Base-by-base conservation (phyloP, 768 basidiomycete genomes). In the Russula virescens region DNA sequence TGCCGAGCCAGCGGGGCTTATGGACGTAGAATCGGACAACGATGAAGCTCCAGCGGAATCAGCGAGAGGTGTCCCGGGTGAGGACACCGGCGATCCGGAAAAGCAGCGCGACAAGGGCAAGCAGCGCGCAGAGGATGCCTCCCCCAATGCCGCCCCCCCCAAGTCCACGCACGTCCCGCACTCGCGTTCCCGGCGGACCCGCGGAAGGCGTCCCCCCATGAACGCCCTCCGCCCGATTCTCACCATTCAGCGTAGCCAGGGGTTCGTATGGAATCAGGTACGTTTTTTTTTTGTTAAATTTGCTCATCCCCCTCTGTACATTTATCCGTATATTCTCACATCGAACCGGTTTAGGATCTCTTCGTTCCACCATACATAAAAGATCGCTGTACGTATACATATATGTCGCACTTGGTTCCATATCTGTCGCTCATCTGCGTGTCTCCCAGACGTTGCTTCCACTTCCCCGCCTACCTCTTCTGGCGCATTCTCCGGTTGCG, bases 201-300 rank as follows among this genome's bases (percentile, higher is more conserved):
- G 65, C n/a, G 84, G 83, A 73, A 80, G 78, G 63, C 81, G 81
- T 45, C 77, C 79, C 62, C 77, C 81, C 4, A 78, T 82, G 19
- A 83, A 81, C 68, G 81, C 85, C 25, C 81, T 91, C 47, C 83
- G 91, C 19, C 91, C 91, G 38, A 92, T 93, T 73, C 72, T 92
- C 72, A 93, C 91, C 46, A 93, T 93, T 58, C 90, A 92, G 71
- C 80, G 81, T 71, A 91, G 89, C 68, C 89, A 93, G 73, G 91
- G 91, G 14, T 93, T 93, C 69, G 91, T 93, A 1, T 93, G 91
- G 91, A 93, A 93, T 69, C 91, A 92, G 80, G 90, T 89, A 56
- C 52, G 84, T 55, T 21, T 31, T 14, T 13, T 34, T 25, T 16
- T n/a, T n/a, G n/a, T n/a, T n/a, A n/a, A n/a, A 13, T 23, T 23